Evolutionary conservation across 495 filamentous ascomycete species (phyloP), one percentile per base, ranked within the genome.

Genomic region (Aspergillus sclerotiicarbonarius): DNA sequence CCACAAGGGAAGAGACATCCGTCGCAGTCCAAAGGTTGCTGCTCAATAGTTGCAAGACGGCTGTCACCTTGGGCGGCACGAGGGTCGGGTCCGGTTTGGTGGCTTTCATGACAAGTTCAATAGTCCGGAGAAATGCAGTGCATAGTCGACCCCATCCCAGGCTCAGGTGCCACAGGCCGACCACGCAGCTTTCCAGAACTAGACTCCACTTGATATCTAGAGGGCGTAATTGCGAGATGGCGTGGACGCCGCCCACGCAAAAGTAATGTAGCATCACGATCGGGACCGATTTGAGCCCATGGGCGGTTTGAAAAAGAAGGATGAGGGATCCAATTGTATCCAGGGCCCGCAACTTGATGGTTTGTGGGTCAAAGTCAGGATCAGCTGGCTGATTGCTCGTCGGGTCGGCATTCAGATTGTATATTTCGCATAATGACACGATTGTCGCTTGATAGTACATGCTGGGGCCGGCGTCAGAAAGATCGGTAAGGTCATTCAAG

Each of bases 221-320:
- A 3, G 57, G 41, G 20, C 56, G 21, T 3, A 70, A 31, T 35
- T 63, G 57, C 1, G 65, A 61, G 16, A 63, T 54, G 20, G 62
- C 56, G 37, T 67, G 60, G 8, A 70, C 59, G 1, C 67, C 65
- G 0, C 56, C 67, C 2, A 65, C 50, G 35, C 65, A 67, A 35
- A 66, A 65, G 45, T 67, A 67, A 44, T 70, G 67, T 12, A 67
- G 50, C 67, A 70, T 70, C 2, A 70, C 65, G 45, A 70, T 64
- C 2, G 67, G 65, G n/a, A 67, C 35, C 1, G 67, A 67, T 35
- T 67, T 70, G 54, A 61, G 66, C 7, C 67, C 67, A 45, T 70
- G 65, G 33, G 19, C 49, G 4, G 58, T 56, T 53, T 62, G 62
- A 51, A 58, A 67, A 8, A 67, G 43, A 3, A 70, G 56, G 8